These are phyloP conservation scores for Cyberlindnera veronae DNA, from an alignment of 805 yeast species.

Conservation along the genomic window DNA sequence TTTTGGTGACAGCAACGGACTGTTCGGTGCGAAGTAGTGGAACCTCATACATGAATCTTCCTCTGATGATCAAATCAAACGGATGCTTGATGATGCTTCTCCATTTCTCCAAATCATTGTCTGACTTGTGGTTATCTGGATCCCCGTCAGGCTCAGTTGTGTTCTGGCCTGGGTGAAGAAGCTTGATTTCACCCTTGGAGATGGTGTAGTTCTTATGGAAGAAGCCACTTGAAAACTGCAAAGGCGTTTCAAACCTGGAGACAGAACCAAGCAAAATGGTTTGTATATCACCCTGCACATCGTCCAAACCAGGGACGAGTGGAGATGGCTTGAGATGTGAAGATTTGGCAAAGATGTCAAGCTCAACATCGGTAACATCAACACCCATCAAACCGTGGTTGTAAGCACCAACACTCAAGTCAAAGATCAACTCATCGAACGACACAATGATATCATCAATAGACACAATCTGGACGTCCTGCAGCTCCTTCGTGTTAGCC, in stretches of 20 bases:
- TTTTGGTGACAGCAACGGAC: constrained; percentile 59
- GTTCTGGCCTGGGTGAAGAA: constrained; percentile 65
- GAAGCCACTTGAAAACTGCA: constrained; percentile 74
- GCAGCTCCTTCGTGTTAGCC: constrained; percentile 83
- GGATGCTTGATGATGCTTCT: constrained; percentile 68
- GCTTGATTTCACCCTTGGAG: constrained; percentile 67
- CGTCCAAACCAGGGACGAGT: constrained; percentile 10
- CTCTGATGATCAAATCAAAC: constrained; percentile 81
- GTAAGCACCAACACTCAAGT: constrained; percentile 69
- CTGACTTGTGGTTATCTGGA: constrained; percentile 26
- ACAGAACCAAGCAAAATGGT: constrained; percentile 79
- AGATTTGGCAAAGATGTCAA: constrained; percentile 83
- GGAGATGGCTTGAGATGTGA: constrained; percentile 35
- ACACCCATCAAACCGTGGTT: constrained; percentile 85
- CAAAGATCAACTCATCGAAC: constrained; percentile 81
- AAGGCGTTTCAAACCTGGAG: constrained; percentile 61
- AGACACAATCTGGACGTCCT: constrained; percentile 56
- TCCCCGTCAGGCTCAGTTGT: constrained; percentile 25
- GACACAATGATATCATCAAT: constrained; percentile 73
- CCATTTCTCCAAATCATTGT: constrained; percentile 57
- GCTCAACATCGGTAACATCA: constrained; percentile 57
- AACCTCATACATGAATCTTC: constrained; percentile 71
- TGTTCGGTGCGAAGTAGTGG: constrained; percentile 56
- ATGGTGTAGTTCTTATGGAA: constrained; percentile 56
- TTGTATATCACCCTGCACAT: constrained; percentile 29